Conservation (phyloP, 2,329 filamentous ascomycete species). For the Cytospora piceicola region DNA sequence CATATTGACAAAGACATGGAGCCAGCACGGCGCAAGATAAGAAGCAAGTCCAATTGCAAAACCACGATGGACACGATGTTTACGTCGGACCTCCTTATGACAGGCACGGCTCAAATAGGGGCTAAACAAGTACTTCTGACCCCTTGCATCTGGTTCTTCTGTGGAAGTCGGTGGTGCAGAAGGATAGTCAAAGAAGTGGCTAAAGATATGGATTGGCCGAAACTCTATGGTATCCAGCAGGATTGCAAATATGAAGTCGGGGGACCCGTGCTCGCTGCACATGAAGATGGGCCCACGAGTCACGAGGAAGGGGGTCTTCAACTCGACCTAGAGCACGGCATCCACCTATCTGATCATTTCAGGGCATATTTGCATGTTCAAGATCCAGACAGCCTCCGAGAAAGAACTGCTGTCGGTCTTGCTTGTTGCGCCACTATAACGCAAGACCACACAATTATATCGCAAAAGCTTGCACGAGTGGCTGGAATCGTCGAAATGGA, state of each 20-base stretch:
- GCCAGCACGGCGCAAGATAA: background rate
- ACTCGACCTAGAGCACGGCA: background rate
- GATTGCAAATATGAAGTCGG: background rate
- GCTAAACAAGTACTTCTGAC: background rate
- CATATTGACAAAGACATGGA: background rate
- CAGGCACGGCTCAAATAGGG: background rate
- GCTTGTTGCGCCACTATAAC: background rate
- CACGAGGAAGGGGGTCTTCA: background rate
- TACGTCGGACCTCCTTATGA: conserved; percentile 3
- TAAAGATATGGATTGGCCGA: background rate
- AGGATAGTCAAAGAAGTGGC: conserved; percentile 4
- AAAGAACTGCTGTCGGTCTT: background rate
- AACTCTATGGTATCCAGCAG: background rate
- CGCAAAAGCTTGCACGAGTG: background rate
- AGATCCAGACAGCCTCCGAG: background rate
- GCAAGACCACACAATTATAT: background rate
- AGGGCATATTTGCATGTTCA: background rate
- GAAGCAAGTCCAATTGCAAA: conserved; percentile 1
- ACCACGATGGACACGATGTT: background rate
- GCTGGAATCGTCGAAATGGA: background rate
- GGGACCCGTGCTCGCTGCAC: background rate
- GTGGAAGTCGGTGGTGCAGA: conserved; percentile 9
- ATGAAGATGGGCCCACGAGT: background rate
- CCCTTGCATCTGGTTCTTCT: conserved; percentile 13
- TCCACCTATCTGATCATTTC: background rate